phyloP scores from a whole-genome alignment of 805 yeast species.

The Lipomyces orientalis region DNA sequence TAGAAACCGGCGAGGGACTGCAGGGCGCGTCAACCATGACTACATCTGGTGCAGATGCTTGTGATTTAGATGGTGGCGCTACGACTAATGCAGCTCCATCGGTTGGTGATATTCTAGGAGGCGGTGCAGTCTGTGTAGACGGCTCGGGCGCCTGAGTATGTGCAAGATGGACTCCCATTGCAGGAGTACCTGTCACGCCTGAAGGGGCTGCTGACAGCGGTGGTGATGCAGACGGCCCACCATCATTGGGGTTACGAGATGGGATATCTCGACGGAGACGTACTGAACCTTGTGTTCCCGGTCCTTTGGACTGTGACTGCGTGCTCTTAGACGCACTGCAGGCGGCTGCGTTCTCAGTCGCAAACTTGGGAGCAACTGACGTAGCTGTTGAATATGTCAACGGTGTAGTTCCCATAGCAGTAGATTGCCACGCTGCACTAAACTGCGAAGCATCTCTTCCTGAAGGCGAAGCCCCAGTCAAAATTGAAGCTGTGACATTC shows the following conservation, averaged over 20 bases:
- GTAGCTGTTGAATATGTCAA: no score
- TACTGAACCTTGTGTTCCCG: background rate
- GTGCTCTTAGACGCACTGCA: background rate
- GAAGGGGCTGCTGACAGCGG: background rate
- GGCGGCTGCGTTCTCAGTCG: no score
- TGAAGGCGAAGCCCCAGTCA: no score
- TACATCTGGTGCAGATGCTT: background rate
- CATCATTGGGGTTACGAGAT: background rate
- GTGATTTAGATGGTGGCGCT: no score
- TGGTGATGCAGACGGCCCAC: background rate
- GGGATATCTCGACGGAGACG: slow-evolving; percentile 1
- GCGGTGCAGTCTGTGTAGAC: background rate
- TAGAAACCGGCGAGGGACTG: no score
- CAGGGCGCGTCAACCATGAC: background rate
- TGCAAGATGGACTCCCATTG: background rate
- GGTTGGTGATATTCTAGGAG: background rate
- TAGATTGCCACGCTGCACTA: no score
- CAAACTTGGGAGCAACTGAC: no score
- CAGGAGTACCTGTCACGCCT: background rate
- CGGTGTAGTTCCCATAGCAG: no score
- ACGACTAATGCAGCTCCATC: background rate
- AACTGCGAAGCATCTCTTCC: no score
- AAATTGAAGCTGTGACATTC: no score
- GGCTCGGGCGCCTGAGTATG: background rate
- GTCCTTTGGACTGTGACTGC: background rate